Evolutionary conservation across 2,329 filamentous ascomycete species (phyloP), one percentile per base, ranked within the genome.

Genomic region (Phaeosphaeria sp.): DNA sequence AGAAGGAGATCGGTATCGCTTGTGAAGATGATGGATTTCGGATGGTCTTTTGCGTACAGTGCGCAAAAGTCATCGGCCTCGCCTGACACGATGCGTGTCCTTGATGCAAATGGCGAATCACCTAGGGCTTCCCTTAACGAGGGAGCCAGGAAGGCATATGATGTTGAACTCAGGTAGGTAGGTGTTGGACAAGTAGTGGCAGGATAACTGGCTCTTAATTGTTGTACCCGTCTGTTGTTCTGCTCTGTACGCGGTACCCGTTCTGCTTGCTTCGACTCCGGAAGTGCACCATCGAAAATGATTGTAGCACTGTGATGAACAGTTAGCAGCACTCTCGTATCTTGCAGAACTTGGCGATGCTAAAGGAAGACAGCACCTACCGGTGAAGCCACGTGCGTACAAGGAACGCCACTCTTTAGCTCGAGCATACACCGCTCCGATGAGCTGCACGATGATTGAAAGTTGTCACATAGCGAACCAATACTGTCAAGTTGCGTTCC

Each of bases 51-150:
- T 6, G 91, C 83, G 52, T 87, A 82, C 15, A 83, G 78, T 2
- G 92, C 92, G 73, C 93, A 97, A 77, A 87, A 95, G 22, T 83
- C 78, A 72, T 98, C 94, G 1, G 94, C 94, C 77, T 98, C 94
- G 0, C 91, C 93, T 0, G 92, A 88, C 0, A 96, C 89, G 13
- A 95, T 82, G 22, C 81, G 78, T 0, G 81, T 83, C 6, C 78
- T 66, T 2, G 71, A 9, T 80, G 81, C 46, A 82, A 71, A 58
- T 60, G 68, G 4, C 62, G 73, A 85, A 0, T 65, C 57, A n/a
- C 75, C 74, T 21, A 97, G 77, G 6, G 87, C 85, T 60, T 97
- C 92, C 47, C 93, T 85, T 6, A 94, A 82, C 2, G 90, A 86
- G 2, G 92, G 87, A 0, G 97, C 90, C 39, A 96, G 84, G 62